Evolutionary conservation across 2,329 filamentous ascomycete species (phyloP).

Genomic region (Colletotrichum sp.): DNA sequence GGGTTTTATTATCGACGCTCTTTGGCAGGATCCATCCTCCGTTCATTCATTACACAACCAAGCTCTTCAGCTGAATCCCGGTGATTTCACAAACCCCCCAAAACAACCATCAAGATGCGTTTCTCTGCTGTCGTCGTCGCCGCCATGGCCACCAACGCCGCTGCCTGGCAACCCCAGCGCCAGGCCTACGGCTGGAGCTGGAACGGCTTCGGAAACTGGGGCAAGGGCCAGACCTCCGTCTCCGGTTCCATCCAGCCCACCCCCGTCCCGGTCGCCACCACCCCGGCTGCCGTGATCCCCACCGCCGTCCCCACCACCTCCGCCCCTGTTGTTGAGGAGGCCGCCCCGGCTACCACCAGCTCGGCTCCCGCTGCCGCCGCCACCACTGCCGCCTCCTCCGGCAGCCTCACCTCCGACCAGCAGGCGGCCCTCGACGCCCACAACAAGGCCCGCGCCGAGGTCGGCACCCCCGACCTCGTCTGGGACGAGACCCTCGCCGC

Average conservation of each 20-base stretch:
- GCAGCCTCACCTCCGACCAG: slow-evolving; percentile 18
- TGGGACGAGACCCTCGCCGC: slow-evolving; percentile 33
- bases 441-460: slow-evolving; percentile 18
- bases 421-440: slow-evolving; percentile 19
- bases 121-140: slow-evolving; percentile 16
- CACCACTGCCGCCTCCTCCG: not conserved
- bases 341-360: slow-evolving; percentile 22
- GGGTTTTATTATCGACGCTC: slow-evolving; percentile 10
- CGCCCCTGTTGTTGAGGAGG: slow-evolving; percentile 10
- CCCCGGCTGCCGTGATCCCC: not conserved
- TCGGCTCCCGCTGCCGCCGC: not conserved
- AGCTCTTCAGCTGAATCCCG: not conserved
- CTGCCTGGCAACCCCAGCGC: slow-evolving; percentile 2
- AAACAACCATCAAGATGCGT: slow-evolving; percentile 14
- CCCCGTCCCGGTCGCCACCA: not conserved
- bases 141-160: slow-evolving; percentile 15
- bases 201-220: not conserved
- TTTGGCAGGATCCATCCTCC: slow-evolving; percentile 19
- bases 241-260: not conserved
- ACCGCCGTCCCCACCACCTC: slow-evolving; percentile 24
- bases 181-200: slow-evolving; percentile 2
- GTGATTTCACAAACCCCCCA: slow-evolving; percentile 3
- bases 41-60: slow-evolving; percentile 4
- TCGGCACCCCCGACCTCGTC: slow-evolving; percentile 12
- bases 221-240: not conserved